phyloP scores from a whole-genome alignment of 2,329 filamentous ascomycete genomes.

The Ascochyta pisi region DNA sequence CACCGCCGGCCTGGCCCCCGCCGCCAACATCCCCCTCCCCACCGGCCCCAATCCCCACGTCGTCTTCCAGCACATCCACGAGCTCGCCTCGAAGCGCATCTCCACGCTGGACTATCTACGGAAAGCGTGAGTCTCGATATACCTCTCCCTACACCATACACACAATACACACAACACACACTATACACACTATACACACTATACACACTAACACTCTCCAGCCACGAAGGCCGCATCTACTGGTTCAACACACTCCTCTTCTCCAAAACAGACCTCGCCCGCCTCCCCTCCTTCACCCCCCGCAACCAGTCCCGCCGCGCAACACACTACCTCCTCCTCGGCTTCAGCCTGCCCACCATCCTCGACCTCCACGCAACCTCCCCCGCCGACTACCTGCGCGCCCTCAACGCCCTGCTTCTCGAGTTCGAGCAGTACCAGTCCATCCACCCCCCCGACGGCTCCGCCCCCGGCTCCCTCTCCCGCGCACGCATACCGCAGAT shows the following conservation, averaged over 20 bases:
- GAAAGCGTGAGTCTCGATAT: conserved; percentile 74
- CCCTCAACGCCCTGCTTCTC: conserved; percentile 80
- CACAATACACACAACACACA: too few species aligned
- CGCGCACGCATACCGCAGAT: conserved; percentile 72
- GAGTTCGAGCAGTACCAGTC: conserved; percentile 96
- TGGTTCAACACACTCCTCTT: conserved; percentile 99
- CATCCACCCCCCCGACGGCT: conserved; percentile 79
- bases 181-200: too few species aligned
- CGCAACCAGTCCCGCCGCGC: conserved; percentile 87
- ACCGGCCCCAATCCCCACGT: conserved; percentile 58
- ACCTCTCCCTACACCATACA: not conserved
- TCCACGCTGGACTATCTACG: conserved; percentile 91
- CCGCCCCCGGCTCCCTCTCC: conserved; percentile 71
- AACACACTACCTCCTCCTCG: conserved; percentile 91
- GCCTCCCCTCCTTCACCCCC: conserved; percentile 84
- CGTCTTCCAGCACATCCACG: conserved; percentile 75
- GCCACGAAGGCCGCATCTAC: conserved; percentile 91
- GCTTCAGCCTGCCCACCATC: conserved; percentile 86
- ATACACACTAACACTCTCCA: conserved; percentile 50
- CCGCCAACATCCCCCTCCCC: conserved; percentile 36
- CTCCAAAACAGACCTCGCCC: conserved; percentile 77
- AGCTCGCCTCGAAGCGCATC: conserved; percentile 89
- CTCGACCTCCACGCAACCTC: conserved; percentile 85
- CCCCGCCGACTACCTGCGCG: conserved; percentile 83
- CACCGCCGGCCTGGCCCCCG: conserved; percentile 35